phyloP scores from a whole-genome alignment of 805 yeast species.

The Saturnispora hagleri region DNA sequence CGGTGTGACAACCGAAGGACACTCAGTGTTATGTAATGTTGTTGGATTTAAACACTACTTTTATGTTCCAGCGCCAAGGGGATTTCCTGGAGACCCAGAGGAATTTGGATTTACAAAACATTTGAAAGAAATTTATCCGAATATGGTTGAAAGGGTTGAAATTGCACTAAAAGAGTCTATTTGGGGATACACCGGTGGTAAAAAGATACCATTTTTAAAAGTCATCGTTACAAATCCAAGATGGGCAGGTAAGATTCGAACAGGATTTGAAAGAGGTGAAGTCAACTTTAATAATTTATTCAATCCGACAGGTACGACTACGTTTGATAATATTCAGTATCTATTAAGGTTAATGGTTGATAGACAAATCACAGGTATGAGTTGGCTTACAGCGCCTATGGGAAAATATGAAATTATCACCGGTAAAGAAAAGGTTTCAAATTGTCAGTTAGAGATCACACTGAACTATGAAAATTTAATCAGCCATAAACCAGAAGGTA shows the following conservation, averaged over 20 bases:
- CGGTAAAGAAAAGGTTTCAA: constrained; percentile 39
- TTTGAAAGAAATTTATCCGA: constrained; percentile 40
- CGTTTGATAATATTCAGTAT: constrained; percentile 88
- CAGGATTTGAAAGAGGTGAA: constrained; percentile 79
- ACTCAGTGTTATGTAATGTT: constrained; percentile 84
- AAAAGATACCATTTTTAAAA: constrained; percentile 70
- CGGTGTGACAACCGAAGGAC: constrained; percentile 85
- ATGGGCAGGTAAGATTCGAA: constrained; percentile 57
- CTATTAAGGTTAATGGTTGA: constrained; percentile 85
- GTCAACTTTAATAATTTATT: constrained; percentile 56
- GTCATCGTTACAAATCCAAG: constrained; percentile 58
- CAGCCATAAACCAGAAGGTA: constrained; percentile 85
- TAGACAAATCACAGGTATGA: constrained; percentile 89
- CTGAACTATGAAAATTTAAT: constrained; percentile 60
- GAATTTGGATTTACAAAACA: constrained; percentile 33
- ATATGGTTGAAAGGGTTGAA: constrained; percentile 52
- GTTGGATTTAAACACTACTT: constrained; percentile 84
- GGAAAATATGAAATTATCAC: constrained; percentile 49
- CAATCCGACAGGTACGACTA: constrained; percentile 48
- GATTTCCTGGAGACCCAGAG: constrained; percentile 49
- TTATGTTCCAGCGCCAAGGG: constrained; percentile 84
- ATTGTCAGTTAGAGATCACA: constrained; percentile 77
- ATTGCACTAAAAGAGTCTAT: constrained; percentile 69
- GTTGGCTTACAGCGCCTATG: constrained; percentile 87
- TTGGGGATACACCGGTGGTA: constrained; percentile 87